phyloP scores from a whole-genome alignment of 768 basidiomycete genomes.

The Crucibulum laeve region DNA sequence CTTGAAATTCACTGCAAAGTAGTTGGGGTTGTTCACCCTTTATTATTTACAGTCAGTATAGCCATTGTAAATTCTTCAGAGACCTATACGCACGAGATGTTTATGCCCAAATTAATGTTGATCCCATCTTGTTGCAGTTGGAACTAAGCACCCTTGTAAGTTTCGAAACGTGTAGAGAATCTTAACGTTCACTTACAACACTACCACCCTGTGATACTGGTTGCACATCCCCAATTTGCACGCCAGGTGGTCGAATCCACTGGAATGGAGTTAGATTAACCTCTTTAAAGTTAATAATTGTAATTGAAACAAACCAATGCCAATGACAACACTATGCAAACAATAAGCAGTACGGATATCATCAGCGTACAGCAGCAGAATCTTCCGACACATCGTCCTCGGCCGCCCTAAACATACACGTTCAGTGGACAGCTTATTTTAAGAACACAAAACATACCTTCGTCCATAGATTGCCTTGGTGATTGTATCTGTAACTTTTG shows the following conservation, averaged over 20 bases:
- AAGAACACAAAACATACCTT: conserved; percentile 32
- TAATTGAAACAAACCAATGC: conserved; percentile 48
- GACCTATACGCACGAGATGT: conserved; percentile 51
- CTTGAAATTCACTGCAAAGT: conserved; percentile 64
- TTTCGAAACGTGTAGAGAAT: not conserved
- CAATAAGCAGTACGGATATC: conserved; percentile 56
- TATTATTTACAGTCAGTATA: conserved; percentile 6
- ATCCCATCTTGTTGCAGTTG: conserved; percentile 43
- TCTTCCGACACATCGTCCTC: conserved; percentile 56
- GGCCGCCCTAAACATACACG: conserved; percentile 43
- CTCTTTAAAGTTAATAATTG: not conserved
- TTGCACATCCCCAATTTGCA: conserved; percentile 49
- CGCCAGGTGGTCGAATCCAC: conserved; percentile 77
- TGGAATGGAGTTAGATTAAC: conserved; percentile 20
- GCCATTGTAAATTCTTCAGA: not conserved
- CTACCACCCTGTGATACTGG: conserved; percentile 33
- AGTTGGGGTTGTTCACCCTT: conserved; percentile 82
- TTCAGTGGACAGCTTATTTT: conserved; percentile 1
- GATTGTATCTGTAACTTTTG: conserved; percentile 49
- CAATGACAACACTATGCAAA: conserved; percentile 63
- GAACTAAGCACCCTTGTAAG: conserved; percentile 16
- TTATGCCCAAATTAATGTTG: conserved; percentile 55
- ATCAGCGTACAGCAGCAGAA: conserved; percentile 77
- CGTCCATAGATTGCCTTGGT: conserved; percentile 66
- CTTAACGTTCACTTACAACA: conserved; percentile 30